Evolutionary conservation across 2,329 filamentous ascomycete genomes (phyloP).

Genomic region (Botryotinia globosa): DNA sequence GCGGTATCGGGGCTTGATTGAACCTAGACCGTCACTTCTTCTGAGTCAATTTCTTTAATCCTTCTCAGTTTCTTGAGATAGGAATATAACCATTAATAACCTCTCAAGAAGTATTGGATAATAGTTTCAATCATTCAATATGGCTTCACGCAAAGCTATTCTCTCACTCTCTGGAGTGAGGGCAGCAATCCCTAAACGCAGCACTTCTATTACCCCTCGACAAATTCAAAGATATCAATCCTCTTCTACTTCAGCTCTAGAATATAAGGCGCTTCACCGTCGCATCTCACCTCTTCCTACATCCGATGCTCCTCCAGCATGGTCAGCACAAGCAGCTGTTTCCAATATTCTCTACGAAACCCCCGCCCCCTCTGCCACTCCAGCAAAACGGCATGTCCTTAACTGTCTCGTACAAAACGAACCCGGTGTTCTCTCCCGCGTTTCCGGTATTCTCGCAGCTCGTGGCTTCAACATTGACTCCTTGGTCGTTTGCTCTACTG

Average conservation of each 20-base stretch:
- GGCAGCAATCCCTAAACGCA: constrained; percentile 28
- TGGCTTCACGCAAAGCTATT: constrained; percentile 38
- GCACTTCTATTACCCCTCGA: constrained; percentile 26
- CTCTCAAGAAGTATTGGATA: constrained; percentile 12
- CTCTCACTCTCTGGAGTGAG: constrained; percentile 31
- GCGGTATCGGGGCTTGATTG: constrained; percentile 20
- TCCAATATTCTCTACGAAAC: constrained; percentile 99
- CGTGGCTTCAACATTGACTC: constrained; percentile 99
- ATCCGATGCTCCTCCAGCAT: constrained; percentile 69
- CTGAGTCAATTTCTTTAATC: constrained; percentile 7
- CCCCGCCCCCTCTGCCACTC: constrained; percentile 75
- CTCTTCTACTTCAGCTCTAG: constrained; percentile 85
- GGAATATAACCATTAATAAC: constrained; percentile 8
- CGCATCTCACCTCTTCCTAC: constrained; percentile 83
- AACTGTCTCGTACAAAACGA: constrained; percentile 99
- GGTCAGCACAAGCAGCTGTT: constrained; percentile 91
- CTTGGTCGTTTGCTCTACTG: constrained; percentile 94
- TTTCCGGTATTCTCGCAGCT: constrained; percentile 93
- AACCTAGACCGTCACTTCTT: constrained; percentile 8
- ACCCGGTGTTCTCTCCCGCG: constrained; percentile 91
- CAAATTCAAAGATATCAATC: constrained; percentile 40
- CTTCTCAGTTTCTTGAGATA: constrained; percentile 20
- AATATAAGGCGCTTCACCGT: constrained; percentile 95
- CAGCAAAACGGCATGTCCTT: constrained; percentile 90
- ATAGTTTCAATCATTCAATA: constrained; percentile 22